Conservation (phyloP, 2,329 filamentous ascomycete species). For the Pseudogymnoascus pannorum region DNA sequence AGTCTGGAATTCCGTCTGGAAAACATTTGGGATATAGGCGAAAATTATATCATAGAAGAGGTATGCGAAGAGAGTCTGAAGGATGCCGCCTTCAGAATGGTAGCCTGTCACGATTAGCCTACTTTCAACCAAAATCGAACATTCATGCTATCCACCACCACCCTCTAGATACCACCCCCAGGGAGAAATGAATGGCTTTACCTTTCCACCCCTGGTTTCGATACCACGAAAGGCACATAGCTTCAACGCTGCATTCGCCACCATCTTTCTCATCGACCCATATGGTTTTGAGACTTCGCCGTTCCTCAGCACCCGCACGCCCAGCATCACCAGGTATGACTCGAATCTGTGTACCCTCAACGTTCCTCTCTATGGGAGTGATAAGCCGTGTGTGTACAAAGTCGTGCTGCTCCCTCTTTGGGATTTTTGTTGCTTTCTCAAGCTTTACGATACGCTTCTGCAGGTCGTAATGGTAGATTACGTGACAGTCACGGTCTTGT, state of each 20-base stretch:
- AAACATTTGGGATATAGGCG: conserved; percentile 89
- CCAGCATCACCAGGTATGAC: neutral
- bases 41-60: conserved; percentile 93
- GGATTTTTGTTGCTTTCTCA: conserved; percentile 74
- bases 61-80: conserved; percentile 85
- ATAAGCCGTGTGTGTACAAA: conserved; percentile 78
- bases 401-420: conserved; percentile 82
- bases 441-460: conserved; percentile 91
- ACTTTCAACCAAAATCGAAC: neutral
- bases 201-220: conserved; percentile 79
- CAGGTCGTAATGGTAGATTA: conserved; percentile 89
- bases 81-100: conserved; percentile 83
- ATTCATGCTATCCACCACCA: neutral
- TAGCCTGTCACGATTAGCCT: conserved; percentile 37
- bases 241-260: conserved; percentile 79
- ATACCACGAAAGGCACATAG: conserved; percentile 88
- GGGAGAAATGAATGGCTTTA: neutral
- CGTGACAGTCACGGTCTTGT: conserved; percentile 80
- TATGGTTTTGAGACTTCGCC: conserved; percentile 61
- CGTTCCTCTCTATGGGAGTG: conserved; percentile 65
- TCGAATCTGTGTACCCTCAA: conserved; percentile 67
- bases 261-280: conserved; percentile 76
- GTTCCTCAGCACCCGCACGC: conserved; percentile 41
- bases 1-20: conserved; percentile 91
- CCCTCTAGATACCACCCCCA: neutral